A percentile compares a stretch with the other conserved stretches of the same genome.
Conservation (phyloP, 1,139 yeast genomes). For the Scheffersomyces stambukii region DNA sequence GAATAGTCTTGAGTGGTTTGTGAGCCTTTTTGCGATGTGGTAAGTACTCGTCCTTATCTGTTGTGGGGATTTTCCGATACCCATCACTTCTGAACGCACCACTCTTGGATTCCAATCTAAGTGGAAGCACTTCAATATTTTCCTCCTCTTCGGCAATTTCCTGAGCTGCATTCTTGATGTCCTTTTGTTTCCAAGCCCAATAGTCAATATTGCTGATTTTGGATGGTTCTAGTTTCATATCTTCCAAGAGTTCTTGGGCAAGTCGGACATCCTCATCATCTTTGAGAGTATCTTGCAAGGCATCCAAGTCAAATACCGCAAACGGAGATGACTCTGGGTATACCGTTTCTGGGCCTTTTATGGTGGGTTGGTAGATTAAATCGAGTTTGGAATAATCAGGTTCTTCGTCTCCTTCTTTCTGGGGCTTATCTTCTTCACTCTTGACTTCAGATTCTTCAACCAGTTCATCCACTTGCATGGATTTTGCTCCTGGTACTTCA, state of each 20-base stretch:
- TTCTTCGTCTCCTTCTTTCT: conserved; percentile 9
- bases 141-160: conserved; percentile 26
- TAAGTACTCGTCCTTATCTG: conserved; percentile 67
- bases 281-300: conserved; percentile 51
- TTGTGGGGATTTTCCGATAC: conserved; percentile 67
- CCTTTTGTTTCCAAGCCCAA: conserved; percentile 67
- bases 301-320: conserved; percentile 40
- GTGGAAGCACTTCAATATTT: conserved; percentile 27
- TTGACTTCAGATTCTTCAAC: conserved; percentile 6
- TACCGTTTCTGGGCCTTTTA: conserved; percentile 45
- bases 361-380: conserved; percentile 42
- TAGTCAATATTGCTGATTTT: conserved; percentile 39
- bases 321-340: conserved; percentile 37
- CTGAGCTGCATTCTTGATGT: conserved; percentile 18
- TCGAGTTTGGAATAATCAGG: conserved; percentile 27
- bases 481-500: conserved; percentile 2
- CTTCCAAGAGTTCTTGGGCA: conserved; percentile 42
- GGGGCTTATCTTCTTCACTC: conserved; percentile 7
- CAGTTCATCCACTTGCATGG: conserved; percentile 5
- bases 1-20: conserved; percentile 54
- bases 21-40: conserved; percentile 65
- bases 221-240: conserved; percentile 18
- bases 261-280: conserved; percentile 72
- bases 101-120: conserved; percentile 40
- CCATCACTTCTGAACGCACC: conserved; percentile 78